Percentiles rank a stretch among this genome's conserved stretches.
phyloP scores from a whole-genome alignment of 768 basidiomycete genomes.

The Boletus sp. region DNA sequence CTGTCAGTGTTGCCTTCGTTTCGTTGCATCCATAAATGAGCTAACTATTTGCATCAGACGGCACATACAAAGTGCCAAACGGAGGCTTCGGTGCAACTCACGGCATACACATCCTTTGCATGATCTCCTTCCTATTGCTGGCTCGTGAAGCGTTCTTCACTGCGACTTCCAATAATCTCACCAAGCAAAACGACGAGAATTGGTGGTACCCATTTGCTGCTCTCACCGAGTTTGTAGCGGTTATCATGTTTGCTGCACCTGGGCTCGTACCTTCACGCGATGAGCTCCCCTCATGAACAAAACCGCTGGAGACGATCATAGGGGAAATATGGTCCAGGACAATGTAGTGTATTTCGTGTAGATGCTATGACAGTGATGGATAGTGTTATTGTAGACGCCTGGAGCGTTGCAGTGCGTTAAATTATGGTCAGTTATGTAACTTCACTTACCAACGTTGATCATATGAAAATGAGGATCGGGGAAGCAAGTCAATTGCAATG shows the following conservation, averaged over 20 bases:
- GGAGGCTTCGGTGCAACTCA: constrained; percentile 20
- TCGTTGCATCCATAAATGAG: not conserved
- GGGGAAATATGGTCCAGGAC: not conserved
- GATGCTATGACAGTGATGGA: not conserved
- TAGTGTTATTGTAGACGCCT: not conserved
- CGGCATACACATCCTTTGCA: constrained; percentile 25
- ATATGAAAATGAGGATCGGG: too few relatives aligned
- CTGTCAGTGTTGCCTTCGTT: constrained; percentile 12
- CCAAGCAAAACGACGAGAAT: constrained; percentile 29
- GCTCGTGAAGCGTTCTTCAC: constrained; percentile 31
- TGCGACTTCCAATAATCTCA: constrained; percentile 17
- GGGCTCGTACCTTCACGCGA: constrained; percentile 34
- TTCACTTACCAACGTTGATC: not conserved
- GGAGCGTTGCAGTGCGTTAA: not conserved
- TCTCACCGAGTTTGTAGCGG: constrained; percentile 32
- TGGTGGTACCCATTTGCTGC: constrained; percentile 36
- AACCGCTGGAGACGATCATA: not conserved
- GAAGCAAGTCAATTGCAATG: too few relatives aligned
- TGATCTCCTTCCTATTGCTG: constrained; percentile 28
- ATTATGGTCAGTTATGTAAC: not conserved
- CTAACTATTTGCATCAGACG: constrained; percentile 16
- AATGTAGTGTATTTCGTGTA: not conserved
- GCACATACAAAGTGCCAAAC: constrained; percentile 17
- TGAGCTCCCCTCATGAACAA: constrained; percentile 21
- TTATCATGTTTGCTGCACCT: constrained; percentile 30